These are phyloP conservation scores for Aspergillus incahuasiensis DNA, from an alignment of 495 filamentous ascomycete genomes.

Conservation along the genomic window DNA sequence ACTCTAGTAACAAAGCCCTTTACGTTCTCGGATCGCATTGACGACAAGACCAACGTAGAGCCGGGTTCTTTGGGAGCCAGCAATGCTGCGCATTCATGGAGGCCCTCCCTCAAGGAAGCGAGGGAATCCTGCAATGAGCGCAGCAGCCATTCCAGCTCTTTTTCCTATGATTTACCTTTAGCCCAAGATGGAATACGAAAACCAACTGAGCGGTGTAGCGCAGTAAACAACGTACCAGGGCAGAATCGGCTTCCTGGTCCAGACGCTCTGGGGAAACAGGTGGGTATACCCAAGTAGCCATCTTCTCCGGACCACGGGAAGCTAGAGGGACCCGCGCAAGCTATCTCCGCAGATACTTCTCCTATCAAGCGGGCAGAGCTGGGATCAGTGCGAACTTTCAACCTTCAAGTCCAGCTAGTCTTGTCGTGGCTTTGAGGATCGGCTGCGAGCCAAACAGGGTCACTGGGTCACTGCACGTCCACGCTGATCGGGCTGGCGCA, in stretches of 20 bases:
- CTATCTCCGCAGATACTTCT: background rate
- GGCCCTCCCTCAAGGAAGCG: conserved; percentile 69
- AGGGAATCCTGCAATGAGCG: conserved; percentile 72
- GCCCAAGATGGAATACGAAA: too few species aligned
- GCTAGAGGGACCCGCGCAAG: background rate
- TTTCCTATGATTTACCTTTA: conserved; percentile 42
- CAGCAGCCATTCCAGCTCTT: conserved; percentile 86
- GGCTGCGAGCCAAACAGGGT: conserved; percentile 1
- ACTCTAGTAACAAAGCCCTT: conserved; percentile 87
- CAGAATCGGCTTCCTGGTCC: conserved; percentile 61
- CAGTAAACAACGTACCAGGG: conserved; percentile 49
- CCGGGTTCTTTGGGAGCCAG: conserved; percentile 77
- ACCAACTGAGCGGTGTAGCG: background rate
- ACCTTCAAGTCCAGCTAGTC: background rate
- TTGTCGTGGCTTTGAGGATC: background rate
- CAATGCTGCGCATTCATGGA: conserved; percentile 82
- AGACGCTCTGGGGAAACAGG: conserved; percentile 60
- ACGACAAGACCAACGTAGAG: conserved; percentile 82
- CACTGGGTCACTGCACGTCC: conserved; percentile 11
- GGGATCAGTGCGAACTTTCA: background rate
- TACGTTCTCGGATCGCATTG: conserved; percentile 78
- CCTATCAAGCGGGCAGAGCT: background rate
- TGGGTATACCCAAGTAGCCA: conserved; percentile 77
- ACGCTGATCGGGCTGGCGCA: conserved; percentile 20
- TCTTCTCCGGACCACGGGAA: conserved; percentile 23